Evolutionary conservation across 1,284 basidiomycete species (phyloP), one percentile per base, ranked within the genome.

Genomic region (Lignosus rhinocerotis): DNA sequence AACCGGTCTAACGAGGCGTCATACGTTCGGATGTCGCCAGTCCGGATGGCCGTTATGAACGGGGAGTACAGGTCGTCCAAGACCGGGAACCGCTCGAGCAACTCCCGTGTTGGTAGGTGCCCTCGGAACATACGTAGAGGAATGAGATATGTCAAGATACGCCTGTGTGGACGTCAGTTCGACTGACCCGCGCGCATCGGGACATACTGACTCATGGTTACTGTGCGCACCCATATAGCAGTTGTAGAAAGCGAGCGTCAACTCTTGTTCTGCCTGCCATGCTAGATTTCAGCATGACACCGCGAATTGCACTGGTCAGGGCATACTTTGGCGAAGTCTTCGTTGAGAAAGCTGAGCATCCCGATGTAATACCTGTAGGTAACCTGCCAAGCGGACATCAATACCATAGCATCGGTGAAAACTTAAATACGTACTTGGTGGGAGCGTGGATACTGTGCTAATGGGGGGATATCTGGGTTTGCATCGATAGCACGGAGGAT

Each of bases 361-460:
- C 96, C 96, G 48, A 96, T 76, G 71, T 98, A 98, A 78, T 96
- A 99, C 62, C 87, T 81, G 75, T 91, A 96, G 17, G 94, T 94
- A 44, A 96, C 92, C 87, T 91, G 39, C 8, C 21, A 41, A 46
- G 6, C 19, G n/a, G 3, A 6, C 53, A 16, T 61, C 52, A 21
- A 44, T 46, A 30, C 25, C 46, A 21, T 45, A 33, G 42, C 32
- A 39, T 12, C 16, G 6, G 30, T 8, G 21, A 42, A n/a, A 51
- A 32, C 5, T 30, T 58, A 10, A 14, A 53, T 44, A 63, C 82
- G 67, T 69, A 94, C 94, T 76, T 95, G 93, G 74, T 98, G 94
- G 11, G 89, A 86, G 44, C 86, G 82, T 11, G 95, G 94, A 68
- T 90, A 98, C 16, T 80, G 72, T 0, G 78, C 76, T 25, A 98